Evolutionary conservation across 2,329 filamentous ascomycete species (phyloP), one percentile per base, ranked within the genome.

Genomic region (Penicillium capsulatum): DNA sequence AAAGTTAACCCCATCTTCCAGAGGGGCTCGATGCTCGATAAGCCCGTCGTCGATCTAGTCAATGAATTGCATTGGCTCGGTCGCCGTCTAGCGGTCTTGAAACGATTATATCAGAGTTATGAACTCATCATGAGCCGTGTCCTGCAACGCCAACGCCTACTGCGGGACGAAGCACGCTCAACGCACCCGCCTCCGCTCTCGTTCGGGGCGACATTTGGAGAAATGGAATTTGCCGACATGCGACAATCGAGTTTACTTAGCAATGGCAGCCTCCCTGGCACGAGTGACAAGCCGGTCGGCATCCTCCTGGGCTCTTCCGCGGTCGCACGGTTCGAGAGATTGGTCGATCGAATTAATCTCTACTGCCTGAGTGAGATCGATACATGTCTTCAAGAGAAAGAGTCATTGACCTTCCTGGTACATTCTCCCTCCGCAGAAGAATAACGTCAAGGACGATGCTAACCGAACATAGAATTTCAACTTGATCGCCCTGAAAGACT

Each of bases 401-500:
- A 83, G 17, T 79, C 79, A 0, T 67, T 89, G 17, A 81, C 84
- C 3, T 76, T 77, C 47, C 79, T 86, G 58, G 82, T 83, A 61
- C 57, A 72, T 54, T 22, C 38, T 11, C 10, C 15, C 28, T n/a
- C 4, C 29, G 8, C 9, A 10, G n/a, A 6, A 5, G 29, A 15
- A 14, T 29, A 6, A 16, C 16, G 3, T 31, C 9, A 31, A 16
- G 16, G 29, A 16, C 5, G n/a, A 26, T 9, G 22, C 47, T 56
- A 20, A 54, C 16, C 11, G 9, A 4, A 20, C 1, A 7, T 7
- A 85, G 81, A 87, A 87, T 60, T 88, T 88, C 71, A 86, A 84
- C 60, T 73, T 89, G 48, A 86, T 84, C 42, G 79, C 83, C 13
- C 79, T 87, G 55, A 86, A 84, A 58, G 83, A 88, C 60, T 85